phyloP scores from a whole-genome alignment of 495 filamentous ascomycete species.

The Peziza echinospora region DNA sequence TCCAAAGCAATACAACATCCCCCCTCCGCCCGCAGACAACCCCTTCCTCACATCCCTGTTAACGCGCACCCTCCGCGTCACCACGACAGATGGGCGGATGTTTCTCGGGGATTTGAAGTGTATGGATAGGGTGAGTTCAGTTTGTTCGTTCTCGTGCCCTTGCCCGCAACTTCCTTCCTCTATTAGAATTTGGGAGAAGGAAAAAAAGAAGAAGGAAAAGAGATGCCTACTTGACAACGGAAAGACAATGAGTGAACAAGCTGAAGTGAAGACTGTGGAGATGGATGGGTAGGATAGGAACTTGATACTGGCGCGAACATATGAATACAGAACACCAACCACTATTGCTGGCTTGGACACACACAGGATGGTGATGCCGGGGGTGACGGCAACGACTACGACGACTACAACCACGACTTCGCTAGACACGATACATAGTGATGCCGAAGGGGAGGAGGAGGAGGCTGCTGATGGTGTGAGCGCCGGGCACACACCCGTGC shows the following conservation, averaged over 20 bases:
- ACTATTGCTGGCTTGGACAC: too few relatives aligned
- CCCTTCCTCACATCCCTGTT: conserved; percentile 23
- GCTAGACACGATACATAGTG: too few relatives aligned
- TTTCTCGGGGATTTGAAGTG: conserved; percentile 85
- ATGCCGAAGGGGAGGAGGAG: too few relatives aligned
- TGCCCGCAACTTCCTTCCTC: too few relatives aligned
- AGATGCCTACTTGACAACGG: too few relatives aligned
- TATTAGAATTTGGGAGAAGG: too few relatives aligned
- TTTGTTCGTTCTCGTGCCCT: not conserved
- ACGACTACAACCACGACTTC: not conserved
- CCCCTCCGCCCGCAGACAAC: not conserved
- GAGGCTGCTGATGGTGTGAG: not conserved
- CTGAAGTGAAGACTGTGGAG: not conserved
- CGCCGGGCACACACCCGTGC: conserved; percentile 14
- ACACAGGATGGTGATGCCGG: too few relatives aligned
- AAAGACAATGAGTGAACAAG: too few relatives aligned
- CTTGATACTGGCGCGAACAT: conserved; percentile 60
- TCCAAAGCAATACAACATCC: not conserved
- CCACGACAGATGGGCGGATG: conserved; percentile 64
- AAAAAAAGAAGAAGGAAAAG: too few relatives aligned
- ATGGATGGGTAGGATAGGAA: conserved; percentile 42
- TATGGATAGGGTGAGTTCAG: conserved; percentile 56
- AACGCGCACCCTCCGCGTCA: conserved; percentile 50
- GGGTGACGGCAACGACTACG: not conserved
- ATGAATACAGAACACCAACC: conserved; percentile 65